A percentile compares a stretch with the other conserved stretches of the same genome.
These are phyloP conservation scores for Boletus sp. DNA, from an alignment of 768 basidiomycete species.

Conservation along the genomic window DNA sequence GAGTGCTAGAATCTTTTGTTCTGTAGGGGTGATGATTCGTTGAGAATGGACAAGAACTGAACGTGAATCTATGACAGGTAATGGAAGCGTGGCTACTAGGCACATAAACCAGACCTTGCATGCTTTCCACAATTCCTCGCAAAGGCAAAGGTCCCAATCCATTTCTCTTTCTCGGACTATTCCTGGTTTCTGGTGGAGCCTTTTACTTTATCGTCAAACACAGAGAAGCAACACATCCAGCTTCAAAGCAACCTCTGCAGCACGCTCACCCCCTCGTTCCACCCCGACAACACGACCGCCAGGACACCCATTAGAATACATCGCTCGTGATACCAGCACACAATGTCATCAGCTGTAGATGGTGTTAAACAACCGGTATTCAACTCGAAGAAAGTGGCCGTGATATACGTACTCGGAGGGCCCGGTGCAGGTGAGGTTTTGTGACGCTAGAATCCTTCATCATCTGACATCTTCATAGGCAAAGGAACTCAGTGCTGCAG, in stretches of 20 bases:
- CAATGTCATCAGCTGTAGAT: slow-evolving; percentile 16
- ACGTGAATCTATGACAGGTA: neutral
- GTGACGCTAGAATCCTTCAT: slow-evolving; percentile 2
- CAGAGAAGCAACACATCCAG: slow-evolving; percentile 57
- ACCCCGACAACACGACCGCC: slow-evolving; percentile 43
- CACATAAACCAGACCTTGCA: slow-evolving; percentile 1
- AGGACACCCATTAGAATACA: slow-evolving; percentile 15
- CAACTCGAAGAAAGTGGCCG: slow-evolving; percentile 70
- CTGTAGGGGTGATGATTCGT: neutral
- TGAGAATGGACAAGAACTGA: neutral
- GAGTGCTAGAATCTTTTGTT: neutral
- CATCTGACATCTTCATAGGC: slow-evolving; percentile 45
- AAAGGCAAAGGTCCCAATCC: slow-evolving; percentile 57
- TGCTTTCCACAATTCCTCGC: slow-evolving; percentile 20
- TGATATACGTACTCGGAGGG: slow-evolving; percentile 94
- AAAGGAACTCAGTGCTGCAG: slow-evolving; percentile 93
- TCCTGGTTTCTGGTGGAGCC: slow-evolving; percentile 51
- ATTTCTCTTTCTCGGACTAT: slow-evolving; percentile 55
- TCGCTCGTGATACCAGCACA: neutral
- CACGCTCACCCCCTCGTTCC: slow-evolving; percentile 67
- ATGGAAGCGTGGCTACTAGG: neutral
- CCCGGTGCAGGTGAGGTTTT: slow-evolving; percentile 80
- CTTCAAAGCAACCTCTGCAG: slow-evolving; percentile 58
- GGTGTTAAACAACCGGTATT: slow-evolving; percentile 41
- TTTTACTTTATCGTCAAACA: slow-evolving; percentile 57